Evolutionary conservation across 2,329 filamentous ascomycete genomes (phyloP), one percentile per base, ranked within the genome.

Genomic region (Xylaria sp.): DNA sequence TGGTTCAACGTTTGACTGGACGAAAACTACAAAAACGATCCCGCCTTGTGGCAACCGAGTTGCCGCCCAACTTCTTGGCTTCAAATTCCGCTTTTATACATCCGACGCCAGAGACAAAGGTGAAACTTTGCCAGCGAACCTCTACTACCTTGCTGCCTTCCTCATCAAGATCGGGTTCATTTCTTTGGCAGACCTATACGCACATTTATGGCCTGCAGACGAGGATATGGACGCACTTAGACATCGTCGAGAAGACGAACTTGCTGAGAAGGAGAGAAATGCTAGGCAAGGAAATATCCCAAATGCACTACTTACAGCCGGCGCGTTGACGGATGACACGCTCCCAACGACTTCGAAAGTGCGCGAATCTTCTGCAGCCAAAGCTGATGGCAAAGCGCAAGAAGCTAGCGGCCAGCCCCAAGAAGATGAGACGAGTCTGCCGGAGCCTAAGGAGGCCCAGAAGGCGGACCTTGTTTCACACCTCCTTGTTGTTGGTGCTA

Each of bases 131-230:
- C 95, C 95, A 0, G 91, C 95, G 38, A 99, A 99, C 69, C 83
- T 99, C 3, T 92, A 98, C 29, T 96, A 95, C 68, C 85, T 99
- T 17, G 90, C 93, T 0, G 93, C 95, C 1, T 84, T 98, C 33
- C 85, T 99, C 29, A 93, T 99, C 78, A 99, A 99, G 78, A 91
- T 97, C 67, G 96, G 95, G 1, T 99, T 99, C 75, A 92, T 99
- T 62, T 97, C 95, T 1, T 80, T 99, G 6, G 85, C 87, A 54
- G 95, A 99, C 72, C 81, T 99, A 1, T 98, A 97, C 74, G 89
- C 93, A 15, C 95, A 99, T 74, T 84, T 99, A 0, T 96, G 93
- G 80, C 92, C 95, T 7, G 79, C 85, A 0, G 95, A 98, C 67
- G 88, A 92, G 31, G 83, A 87, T 3, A 98, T 99, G 94, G 85